A percentile compares a stretch with the other conserved stretches of the same genome.
phyloP scores from a whole-genome alignment of 352 stramenopile genomes.

The Globisporangium lucens region DNA sequence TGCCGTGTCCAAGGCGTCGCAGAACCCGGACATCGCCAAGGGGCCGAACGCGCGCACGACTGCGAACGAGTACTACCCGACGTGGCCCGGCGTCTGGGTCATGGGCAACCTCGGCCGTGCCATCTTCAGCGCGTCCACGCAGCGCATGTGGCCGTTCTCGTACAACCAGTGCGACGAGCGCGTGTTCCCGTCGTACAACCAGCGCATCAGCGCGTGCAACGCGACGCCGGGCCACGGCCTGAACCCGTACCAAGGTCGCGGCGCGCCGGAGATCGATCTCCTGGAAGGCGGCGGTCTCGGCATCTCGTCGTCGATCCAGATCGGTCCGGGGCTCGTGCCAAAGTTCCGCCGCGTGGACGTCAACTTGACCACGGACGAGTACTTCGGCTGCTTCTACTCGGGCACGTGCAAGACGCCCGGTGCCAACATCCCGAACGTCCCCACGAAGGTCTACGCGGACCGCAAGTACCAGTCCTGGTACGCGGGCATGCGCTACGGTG shows the following conservation, averaged over 20 bases:
- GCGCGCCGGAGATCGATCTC: slow-evolving; percentile 95
- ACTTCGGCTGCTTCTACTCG: slow-evolving; percentile 40
- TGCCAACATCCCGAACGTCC: slow-evolving; percentile 55
- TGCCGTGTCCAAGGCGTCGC: slow-evolving; percentile 59
- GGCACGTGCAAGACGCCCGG: slow-evolving; percentile 40
- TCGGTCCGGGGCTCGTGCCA: slow-evolving; percentile 52
- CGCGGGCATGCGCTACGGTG: slow-evolving; percentile 45
- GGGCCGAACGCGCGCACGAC: slow-evolving; percentile 57
- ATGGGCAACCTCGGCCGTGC: slow-evolving; percentile 94
- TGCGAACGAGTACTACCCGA: slow-evolving; percentile 51
- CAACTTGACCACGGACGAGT: slow-evolving; percentile 29
- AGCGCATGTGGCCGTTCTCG: slow-evolving; percentile 95
- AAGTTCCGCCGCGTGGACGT: slow-evolving; percentile 42
- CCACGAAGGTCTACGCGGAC: slow-evolving; percentile 35
- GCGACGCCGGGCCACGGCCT: slow-evolving; percentile 88
- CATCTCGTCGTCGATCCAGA: slow-evolving; percentile 76
- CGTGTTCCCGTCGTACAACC: slow-evolving; percentile 70
- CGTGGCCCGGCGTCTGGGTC: slow-evolving; percentile 95
- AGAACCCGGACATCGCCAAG: slow-evolving; percentile 63
- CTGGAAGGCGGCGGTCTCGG: slow-evolving; percentile 82
- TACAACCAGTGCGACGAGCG: slow-evolving; percentile 91
- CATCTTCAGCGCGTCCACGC: slow-evolving; percentile 92
- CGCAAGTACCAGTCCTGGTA: slow-evolving; percentile 53
- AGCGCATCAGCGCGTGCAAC: slow-evolving; percentile 90
- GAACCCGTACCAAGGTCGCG: slow-evolving; percentile 85